A percentile compares a stretch with the other conserved stretches of the same genome.
These are phyloP conservation scores for Lomentospora prolificans DNA, from an alignment of 2,329 filamentous ascomycete genomes.

Conservation along the genomic window DNA sequence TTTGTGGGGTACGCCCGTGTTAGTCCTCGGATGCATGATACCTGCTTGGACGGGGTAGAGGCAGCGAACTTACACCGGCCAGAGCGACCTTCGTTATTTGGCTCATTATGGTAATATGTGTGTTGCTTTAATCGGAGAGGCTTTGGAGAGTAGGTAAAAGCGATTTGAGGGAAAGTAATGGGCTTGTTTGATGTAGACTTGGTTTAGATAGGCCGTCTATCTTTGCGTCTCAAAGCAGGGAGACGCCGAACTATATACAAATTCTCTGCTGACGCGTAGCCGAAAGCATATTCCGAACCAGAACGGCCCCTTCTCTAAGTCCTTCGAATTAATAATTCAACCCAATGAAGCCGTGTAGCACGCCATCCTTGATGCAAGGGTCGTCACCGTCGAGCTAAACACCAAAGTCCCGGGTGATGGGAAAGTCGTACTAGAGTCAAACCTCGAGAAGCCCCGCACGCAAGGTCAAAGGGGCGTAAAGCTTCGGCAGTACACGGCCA, in stretches of 20 bases:
- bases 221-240: background rate
- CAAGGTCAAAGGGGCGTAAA: no score
- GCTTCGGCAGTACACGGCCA: no score
- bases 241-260: background rate
- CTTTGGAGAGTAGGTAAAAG: background rate
- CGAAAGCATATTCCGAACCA: background rate
- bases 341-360: background rate
- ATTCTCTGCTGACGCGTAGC: background rate
- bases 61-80: slow-evolving; percentile 19
- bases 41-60: background rate
- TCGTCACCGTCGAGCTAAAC: background rate
- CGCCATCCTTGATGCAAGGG: background rate
- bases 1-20: background rate
- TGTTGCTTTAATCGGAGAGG: background rate
- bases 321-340: background rate
- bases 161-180: background rate
- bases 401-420: no score
- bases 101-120: slow-evolving; percentile 7
- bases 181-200: background rate
- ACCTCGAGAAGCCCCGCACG: no score
- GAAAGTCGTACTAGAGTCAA: no score
- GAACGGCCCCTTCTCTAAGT: background rate
- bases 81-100: slow-evolving; percentile 27
- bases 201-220: background rate
- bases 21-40: no score